Evolutionary conservation across 2,329 filamentous ascomycete genomes (phyloP), one percentile per base, ranked within the genome.

Genomic region (Penicillium janthinellum): DNA sequence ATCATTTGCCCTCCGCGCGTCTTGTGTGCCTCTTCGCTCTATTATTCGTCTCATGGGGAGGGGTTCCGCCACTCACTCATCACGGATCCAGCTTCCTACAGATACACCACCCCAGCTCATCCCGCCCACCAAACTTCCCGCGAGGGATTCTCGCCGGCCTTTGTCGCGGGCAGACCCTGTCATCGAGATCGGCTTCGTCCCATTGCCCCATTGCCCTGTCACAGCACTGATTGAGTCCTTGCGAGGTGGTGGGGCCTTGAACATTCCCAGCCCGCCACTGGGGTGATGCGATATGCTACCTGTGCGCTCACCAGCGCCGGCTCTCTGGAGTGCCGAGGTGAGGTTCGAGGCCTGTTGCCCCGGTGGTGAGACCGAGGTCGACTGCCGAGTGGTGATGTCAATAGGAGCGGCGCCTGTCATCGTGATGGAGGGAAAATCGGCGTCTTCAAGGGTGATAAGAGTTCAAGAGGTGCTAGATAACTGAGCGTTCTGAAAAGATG

Each of bases 41-140:
- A 25, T 37, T 31, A 47, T 39, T 39, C 22, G 28, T 44, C 50
- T 53, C 38, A 56, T 50, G 52, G 51, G 53, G 41, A 49, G 51
- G 53, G 41, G 38, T 28, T 17, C 34, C 50, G 42, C 57, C 48
- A 89, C 94, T 87, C 87, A 99, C 95, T 99, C 95, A 80, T 99
- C 94, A 77, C 91, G 86, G 77, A 99, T 95, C 83, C 96, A 98
- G 73, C 94, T 98, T 64, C 94, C 94, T 66, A 98, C 91, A 8
- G 94, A 98, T 61, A 96, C 87, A 66, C 93, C 94, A 73, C 94
- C 94, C 93, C 94, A 99, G 78, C 93, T 97, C 88, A 96, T 92
- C 70, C 94, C 93, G 64, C 88, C 90, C 54, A 85, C 80, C 61
- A 88, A 77, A 72, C 86, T 88, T 66, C 86, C 84, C 41, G 84